Percentiles rank a stretch among this genome's conserved stretches.
These are phyloP conservation scores for Exserohilum turcica DNA, from an alignment of 2,329 filamentous ascomycete species.

Conservation along the genomic window DNA sequence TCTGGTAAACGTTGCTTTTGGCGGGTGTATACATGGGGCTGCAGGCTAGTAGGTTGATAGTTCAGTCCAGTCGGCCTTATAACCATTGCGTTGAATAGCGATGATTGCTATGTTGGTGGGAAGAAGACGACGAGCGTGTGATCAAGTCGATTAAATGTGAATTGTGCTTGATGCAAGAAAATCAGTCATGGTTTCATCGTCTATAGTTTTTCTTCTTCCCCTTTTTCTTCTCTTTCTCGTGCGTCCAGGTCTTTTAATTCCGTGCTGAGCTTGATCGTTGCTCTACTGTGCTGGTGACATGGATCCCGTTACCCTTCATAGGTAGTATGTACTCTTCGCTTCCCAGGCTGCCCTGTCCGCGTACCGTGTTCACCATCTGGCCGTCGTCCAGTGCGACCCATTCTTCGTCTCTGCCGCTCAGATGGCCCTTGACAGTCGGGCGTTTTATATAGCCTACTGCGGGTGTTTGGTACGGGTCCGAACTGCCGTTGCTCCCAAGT, in stretches of 20 bases:
- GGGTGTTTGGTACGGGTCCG: constrained; percentile 5
- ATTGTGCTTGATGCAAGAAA: too few species aligned
- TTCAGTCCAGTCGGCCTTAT: too few species aligned
- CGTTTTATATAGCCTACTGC: constrained; percentile 8
- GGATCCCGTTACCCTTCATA: constrained; percentile 4
- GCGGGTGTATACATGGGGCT: too few species aligned
- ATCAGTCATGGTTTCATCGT: too few species aligned
- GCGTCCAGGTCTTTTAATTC: neutral
- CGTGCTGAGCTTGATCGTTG: constrained; percentile 4
- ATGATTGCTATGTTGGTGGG: too few species aligned
- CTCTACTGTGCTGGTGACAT: constrained; percentile 10
- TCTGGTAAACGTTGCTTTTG: too few species aligned
- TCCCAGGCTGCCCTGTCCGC: constrained; percentile 4
- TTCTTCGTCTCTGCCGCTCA: constrained; percentile 11
- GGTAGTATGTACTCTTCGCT: constrained; percentile 10
- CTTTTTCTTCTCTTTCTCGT: too few species aligned
- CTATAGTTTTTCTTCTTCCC: too few species aligned
- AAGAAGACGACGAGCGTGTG: too few species aligned
- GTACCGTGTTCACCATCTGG: constrained; percentile 9
- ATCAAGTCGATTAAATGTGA: too few species aligned
- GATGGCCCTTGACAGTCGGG: constrained; percentile 8
- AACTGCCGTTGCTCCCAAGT: constrained; percentile 8
- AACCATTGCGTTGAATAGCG: too few species aligned
- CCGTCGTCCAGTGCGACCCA: constrained; percentile 11
- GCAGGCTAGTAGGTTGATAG: too few species aligned